A percentile compares a stretch with the other conserved stretches of the same genome.
Conservation (phyloP, 163 green algal genomes). For the Volvox carteri region DNA sequence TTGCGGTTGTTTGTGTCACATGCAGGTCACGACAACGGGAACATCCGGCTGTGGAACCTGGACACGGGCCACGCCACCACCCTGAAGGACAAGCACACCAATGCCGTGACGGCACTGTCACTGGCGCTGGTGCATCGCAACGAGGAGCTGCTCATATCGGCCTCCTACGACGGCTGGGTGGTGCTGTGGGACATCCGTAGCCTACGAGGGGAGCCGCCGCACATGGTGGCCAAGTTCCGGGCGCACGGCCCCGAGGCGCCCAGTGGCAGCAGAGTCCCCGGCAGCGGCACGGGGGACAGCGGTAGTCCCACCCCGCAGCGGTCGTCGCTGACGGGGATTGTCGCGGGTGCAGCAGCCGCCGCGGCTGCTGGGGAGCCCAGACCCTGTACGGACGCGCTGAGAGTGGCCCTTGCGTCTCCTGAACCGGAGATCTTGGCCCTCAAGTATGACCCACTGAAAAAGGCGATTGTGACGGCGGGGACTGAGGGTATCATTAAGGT, state of each 20-base stretch:
- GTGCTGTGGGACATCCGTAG: slow-evolving; percentile 79
- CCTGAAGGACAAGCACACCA: slow-evolving; percentile 69
- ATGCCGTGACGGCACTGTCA: slow-evolving; percentile 73
- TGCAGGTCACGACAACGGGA: slow-evolving; percentile 79
- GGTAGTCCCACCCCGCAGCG: neutral
- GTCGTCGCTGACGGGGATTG: neutral
- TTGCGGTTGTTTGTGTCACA: too few species aligned
- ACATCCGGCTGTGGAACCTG: slow-evolving; percentile 80
- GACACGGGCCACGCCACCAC: slow-evolving; percentile 66
- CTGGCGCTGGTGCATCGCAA: slow-evolving; percentile 65
- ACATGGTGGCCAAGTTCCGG: slow-evolving; percentile 71
- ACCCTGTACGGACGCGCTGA: too few species aligned
- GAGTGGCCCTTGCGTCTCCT: neutral
- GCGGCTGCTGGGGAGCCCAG: too few species aligned
- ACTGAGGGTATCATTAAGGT: slow-evolving; percentile 75
- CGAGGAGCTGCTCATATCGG: slow-evolving; percentile 73
- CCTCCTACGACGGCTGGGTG: slow-evolving; percentile 78
- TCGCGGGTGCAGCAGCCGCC: neutral
- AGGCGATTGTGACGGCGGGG: slow-evolving; percentile 76
- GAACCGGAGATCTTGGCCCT: slow-evolving; percentile 76
- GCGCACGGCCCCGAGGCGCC: slow-evolving; percentile 51
- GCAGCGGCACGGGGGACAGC: neutral
- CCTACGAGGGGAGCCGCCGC: slow-evolving; percentile 57
- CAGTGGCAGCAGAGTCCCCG: neutral
- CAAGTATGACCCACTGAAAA: slow-evolving; percentile 70